Evolutionary conservation across 805 yeast species (phyloP).

Genomic region (Citeromyces matritensis): DNA sequence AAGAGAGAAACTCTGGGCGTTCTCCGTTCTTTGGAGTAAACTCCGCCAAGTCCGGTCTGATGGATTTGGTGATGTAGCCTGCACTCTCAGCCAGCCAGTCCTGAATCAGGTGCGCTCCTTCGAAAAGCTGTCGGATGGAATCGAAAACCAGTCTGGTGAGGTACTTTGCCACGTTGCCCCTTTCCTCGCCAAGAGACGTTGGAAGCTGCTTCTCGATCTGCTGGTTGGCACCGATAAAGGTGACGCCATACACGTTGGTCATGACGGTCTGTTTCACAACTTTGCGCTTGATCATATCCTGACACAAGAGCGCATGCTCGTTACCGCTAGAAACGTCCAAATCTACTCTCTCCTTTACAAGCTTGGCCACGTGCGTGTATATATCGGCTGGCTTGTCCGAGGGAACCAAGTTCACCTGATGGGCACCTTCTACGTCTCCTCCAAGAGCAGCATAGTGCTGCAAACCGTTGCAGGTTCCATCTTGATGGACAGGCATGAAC

Average conservation of each 20-base stretch:
- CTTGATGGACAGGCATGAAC: slow-evolving; percentile 72
- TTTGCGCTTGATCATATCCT: slow-evolving; percentile 62
- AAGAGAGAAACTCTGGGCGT: slow-evolving; percentile 55
- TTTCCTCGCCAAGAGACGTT: slow-evolving; percentile 27
- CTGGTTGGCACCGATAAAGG: slow-evolving; percentile 81
- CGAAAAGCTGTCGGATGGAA: slow-evolving; percentile 73
- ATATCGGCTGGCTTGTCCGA: slow-evolving; percentile 67
- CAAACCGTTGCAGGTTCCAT: slow-evolving; percentile 77
- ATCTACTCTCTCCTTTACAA: slow-evolving; percentile 41
- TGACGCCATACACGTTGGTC: slow-evolving; percentile 97
- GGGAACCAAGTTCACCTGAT: slow-evolving; percentile 62
- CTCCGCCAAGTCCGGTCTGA: slow-evolving; percentile 49
- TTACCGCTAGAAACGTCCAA: slow-evolving; percentile 37
- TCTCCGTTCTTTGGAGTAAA: slow-evolving; percentile 19
- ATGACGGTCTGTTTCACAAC: slow-evolving; percentile 94
- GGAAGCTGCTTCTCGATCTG: slow-evolving; percentile 74
- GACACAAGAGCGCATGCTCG: slow-evolving; percentile 34
- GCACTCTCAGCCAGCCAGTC: slow-evolving; percentile 94
- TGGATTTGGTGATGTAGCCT: slow-evolving; percentile 59
- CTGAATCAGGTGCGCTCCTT: slow-evolving; percentile 88
- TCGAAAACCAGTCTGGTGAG: slow-evolving; percentile 67
- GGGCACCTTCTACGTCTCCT: slow-evolving; percentile 75
- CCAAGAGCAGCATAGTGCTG: slow-evolving; percentile 84
- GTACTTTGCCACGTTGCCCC: slow-evolving; percentile 40
- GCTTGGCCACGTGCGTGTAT: slow-evolving; percentile 51